Evolutionary conservation across 352 stramenopile species (phyloP), one percentile per base, ranked within the genome.

Genomic region (Pilasporangium apinafurcum): DNA sequence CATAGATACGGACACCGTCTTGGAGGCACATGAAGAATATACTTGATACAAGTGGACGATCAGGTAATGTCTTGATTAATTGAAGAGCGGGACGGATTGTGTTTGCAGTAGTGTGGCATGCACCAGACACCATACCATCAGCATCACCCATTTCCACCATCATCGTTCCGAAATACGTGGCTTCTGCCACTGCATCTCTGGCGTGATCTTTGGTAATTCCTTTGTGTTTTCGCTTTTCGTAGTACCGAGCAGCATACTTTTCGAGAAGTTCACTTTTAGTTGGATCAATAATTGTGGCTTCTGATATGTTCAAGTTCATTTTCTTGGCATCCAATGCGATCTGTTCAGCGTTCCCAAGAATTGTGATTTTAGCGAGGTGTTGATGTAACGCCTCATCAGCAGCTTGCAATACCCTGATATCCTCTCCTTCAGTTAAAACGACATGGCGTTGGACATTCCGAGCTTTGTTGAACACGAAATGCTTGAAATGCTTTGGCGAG

Each of bases 21-120:
- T 85, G 65, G 8, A 95, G 65, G 25, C 72, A 83, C 83, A 95
- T 95, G 69, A 95, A 95, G 48, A 95, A 92, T 37, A 91, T 53
- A 29, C 77, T 92, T 30, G 79, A 92, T 8, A 92, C 78, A 20
- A 92, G 65, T 4, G 72, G 75, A 17, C 72, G 66, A 34, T 75
- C 74, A 1, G 63, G 68, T 3, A 57, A 44, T 22, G 77, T 92
- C 73, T 95, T 95, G 60, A 95, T 92, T 5, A 95, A 58, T 62
- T 95, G 84, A 10, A 94, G 62, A 33, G 82, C 84, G 13, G 84
- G 84, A 8, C 84, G 79, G 38, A 95, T 86, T n/a, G 84, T 95
- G 66, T 93, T 87, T 38, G 81, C 79, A 3, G 80, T 94, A 8
- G 76, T 89, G 61, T 95, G 81, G 51, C 67, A 84, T 1, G 74